These are phyloP conservation scores for Gilbertella persicaria DNA, from an alignment of 371 early-diverging fungal genomes.

Conservation along the genomic window DNA sequence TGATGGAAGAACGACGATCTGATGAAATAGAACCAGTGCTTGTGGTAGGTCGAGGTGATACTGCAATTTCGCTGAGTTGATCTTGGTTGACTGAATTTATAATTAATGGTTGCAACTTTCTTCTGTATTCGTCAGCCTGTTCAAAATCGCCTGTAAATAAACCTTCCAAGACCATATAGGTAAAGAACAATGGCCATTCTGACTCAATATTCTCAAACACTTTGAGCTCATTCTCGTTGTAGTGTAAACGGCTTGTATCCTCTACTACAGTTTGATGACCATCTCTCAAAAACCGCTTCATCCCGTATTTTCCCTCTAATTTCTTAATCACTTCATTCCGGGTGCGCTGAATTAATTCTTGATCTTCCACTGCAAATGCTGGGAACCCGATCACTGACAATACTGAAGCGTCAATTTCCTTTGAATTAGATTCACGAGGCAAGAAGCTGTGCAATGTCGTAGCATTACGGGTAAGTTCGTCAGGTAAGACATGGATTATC, in stretches of 20 bases:
- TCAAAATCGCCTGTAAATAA: conserved; percentile 67
- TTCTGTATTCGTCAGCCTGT: conserved; percentile 71
- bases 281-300: conserved; percentile 86
- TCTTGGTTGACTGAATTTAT: conserved; percentile 57
- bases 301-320: conserved; percentile 82
- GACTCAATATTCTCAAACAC: conserved; percentile 86
- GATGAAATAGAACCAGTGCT: neutral
- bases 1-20: neutral
- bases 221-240: conserved; percentile 80
- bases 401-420: conserved; percentile 88
- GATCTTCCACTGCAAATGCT: conserved; percentile 83
- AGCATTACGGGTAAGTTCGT: conserved; percentile 83
- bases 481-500: conserved; percentile 84
- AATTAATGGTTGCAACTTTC: conserved; percentile 66
- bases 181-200: conserved; percentile 92
- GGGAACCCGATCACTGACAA: conserved; percentile 87
- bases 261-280: conserved; percentile 88
- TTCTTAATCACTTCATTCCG: conserved; percentile 77
- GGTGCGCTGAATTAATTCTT: conserved; percentile 63
- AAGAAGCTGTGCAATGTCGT: conserved; percentile 79
- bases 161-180: conserved; percentile 86
- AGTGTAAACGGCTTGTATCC: conserved; percentile 75
- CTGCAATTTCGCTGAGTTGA: conserved; percentile 28
- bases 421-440: conserved; percentile 86
- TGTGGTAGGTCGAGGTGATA: neutral